These are phyloP conservation scores for Boletellus emodensis DNA, from an alignment of 768 basidiomycete species.

Conservation along the genomic window DNA sequence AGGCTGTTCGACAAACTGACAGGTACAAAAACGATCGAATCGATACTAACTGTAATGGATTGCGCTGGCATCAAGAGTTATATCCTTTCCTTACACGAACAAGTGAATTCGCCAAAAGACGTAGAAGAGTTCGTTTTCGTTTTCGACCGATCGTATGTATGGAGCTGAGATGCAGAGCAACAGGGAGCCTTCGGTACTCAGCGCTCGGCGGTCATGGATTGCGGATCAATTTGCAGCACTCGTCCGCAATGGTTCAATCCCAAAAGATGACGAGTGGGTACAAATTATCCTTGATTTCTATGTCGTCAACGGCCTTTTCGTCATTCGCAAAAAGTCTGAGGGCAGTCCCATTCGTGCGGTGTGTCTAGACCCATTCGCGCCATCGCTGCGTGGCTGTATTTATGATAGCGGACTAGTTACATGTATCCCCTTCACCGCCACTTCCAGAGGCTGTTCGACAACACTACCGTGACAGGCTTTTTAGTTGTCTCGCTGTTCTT, in stretches of 20 bases:
- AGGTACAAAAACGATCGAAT: slow-evolving; percentile 88
- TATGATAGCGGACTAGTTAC: slow-evolving; percentile 40
- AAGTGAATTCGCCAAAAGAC: slow-evolving; percentile 50
- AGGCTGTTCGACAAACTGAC: slow-evolving; percentile 90
- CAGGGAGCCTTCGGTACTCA: slow-evolving; percentile 46
- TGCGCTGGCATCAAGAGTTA: slow-evolving; percentile 72
- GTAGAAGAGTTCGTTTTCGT: slow-evolving; percentile 36
- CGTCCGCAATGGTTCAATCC: slow-evolving; percentile 73
- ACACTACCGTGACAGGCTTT: slow-evolving; percentile 64
- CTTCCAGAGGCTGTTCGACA: slow-evolving; percentile 71
- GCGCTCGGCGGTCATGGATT: slow-evolving; percentile 71
- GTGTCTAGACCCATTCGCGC: slow-evolving; percentile 26
- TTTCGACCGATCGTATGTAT: slow-evolving; percentile 1
- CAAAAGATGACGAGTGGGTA: slow-evolving; percentile 78
- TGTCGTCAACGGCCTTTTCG: slow-evolving; percentile 75
- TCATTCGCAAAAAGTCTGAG: slow-evolving; percentile 65
- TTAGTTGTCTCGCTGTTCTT: slow-evolving; percentile 72
- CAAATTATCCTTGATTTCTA: slow-evolving; percentile 76
- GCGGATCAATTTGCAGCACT: slow-evolving; percentile 80
- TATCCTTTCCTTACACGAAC: slow-evolving; percentile 63
- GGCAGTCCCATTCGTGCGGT: slow-evolving; percentile 61
- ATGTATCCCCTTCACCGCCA: slow-evolving; percentile 54
- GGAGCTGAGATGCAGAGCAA: slow-evolving; percentile 12
- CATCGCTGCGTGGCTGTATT: not conserved
- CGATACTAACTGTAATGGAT: slow-evolving; percentile 72